Evolutionary conservation across 169 alveolate genomes (phyloP), one percentile per base, ranked within the genome.

Genomic region (Plasmodium relictum): DNA sequence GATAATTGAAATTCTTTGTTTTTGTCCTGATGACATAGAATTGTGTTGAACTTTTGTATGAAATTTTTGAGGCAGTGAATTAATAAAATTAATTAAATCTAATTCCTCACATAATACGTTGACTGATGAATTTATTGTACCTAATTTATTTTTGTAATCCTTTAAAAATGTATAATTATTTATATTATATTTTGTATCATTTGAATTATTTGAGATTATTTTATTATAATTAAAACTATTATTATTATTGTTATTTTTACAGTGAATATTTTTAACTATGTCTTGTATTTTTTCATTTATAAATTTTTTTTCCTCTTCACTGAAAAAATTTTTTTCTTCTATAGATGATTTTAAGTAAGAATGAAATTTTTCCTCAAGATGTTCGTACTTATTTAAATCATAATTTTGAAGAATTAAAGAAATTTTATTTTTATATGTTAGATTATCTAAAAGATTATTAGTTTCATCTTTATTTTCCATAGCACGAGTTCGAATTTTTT

Each of bases 1-100:
- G n/a, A 80, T 80, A 24, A 80, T 48, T 2, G 90, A 80, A 66
- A 80, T 50, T 80, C 90, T 80, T 31, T 80, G 90, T 68, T 71
- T 80, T 58, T 80, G 90, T 7, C 90, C 90, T 0, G 90, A 80
- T 10, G 90, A 80, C 83, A 80, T 80, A n/a, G 42, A 3, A 54
- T 45, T 68, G 44, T 80, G 52, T 10, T 65, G 78, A 58, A 80
- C 22, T 52, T 24, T 65, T 37, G 90, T 52, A 26, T 66, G 63
- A 10, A 80, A 3, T 10, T 80, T 9, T 6, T 66, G 69, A 39
- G 90, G 90, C 39, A 80, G 22, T 14, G 90, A 65, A n/a, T 39
- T 18, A 20, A 80, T 80, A 44, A 80, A 80, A 22, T 80, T 26
- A 6, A 52, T 65, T 70, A 80, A 68, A 37, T 80, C 71, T 52